phyloP scores from a whole-genome alignment of 805 yeast genomes.

The Phaffomyces thermotolerans region DNA sequence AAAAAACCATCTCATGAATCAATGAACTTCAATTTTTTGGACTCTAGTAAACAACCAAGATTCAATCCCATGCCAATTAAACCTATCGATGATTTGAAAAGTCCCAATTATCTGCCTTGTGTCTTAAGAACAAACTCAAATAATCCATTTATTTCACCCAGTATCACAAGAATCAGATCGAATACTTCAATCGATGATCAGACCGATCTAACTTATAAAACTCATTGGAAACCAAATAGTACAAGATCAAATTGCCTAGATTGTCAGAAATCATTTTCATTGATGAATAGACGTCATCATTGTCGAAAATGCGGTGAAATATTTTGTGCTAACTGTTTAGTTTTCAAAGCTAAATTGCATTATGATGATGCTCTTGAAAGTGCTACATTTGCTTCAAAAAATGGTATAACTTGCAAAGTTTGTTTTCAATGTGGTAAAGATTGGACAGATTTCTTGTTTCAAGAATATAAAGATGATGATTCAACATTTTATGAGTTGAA shows the following conservation, averaged over 20 bases:
- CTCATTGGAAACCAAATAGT: constrained; percentile 62
- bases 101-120: constrained; percentile 75
- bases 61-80: constrained; percentile 31
- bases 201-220: constrained; percentile 19
- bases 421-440: constrained; percentile 51
- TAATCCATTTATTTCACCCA: not conserved
- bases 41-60: constrained; percentile 13
- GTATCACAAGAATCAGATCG: not conserved
- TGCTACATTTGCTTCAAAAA: constrained; percentile 37
- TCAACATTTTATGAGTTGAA: not conserved
- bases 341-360: constrained; percentile 41
- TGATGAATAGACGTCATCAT: constrained; percentile 63
- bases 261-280: constrained; percentile 54
- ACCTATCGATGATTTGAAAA: constrained; percentile 62
- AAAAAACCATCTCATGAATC: constrained; percentile 20
- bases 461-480: constrained; percentile 16
- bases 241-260: constrained; percentile 48
- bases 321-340: constrained; percentile 53
- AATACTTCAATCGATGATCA: not conserved
- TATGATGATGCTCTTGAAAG: constrained; percentile 1
- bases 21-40: constrained; percentile 8
- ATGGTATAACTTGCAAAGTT: constrained; percentile 52
- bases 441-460: constrained; percentile 36
- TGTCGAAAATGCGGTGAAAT: constrained; percentile 70
- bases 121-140: constrained; percentile 43